phyloP scores from a whole-genome alignment of 192 early-diverging fungal species.

The Backusella liffmaniae region DNA sequence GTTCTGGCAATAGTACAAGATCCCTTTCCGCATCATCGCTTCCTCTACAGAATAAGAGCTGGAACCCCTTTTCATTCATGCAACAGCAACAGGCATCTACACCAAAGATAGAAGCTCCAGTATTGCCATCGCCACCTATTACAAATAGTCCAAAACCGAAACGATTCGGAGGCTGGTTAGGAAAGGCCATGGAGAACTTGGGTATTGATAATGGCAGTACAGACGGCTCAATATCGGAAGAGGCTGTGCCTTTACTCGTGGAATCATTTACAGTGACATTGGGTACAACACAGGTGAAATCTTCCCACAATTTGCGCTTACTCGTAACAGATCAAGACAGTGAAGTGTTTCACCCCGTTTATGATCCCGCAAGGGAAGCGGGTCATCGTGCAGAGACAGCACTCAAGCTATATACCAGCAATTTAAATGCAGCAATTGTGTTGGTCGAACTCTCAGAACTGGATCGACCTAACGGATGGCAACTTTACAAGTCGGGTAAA shows the following conservation, averaged over 20 bases:
- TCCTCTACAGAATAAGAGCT: slow-evolving; percentile 18
- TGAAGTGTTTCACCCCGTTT: slow-evolving; percentile 43
- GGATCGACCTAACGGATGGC: slow-evolving; percentile 18
- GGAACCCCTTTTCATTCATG: slow-evolving; percentile 52
- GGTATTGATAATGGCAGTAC: slow-evolving; percentile 54
- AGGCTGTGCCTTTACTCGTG: slow-evolving; percentile 46
- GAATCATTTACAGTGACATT: slow-evolving; percentile 73
- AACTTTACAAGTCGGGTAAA: slow-evolving; percentile 29
- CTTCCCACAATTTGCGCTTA: slow-evolving; percentile 68
- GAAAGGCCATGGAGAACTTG: slow-evolving; percentile 66
- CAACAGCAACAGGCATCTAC: slow-evolving; percentile 39
- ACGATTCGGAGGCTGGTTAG: slow-evolving; percentile 53
- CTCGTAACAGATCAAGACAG: slow-evolving; percentile 45
- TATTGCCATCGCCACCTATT: slow-evolving; percentile 5
- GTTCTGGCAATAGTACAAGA: not conserved
- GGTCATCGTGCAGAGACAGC: slow-evolving; percentile 70
- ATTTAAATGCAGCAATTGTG: slow-evolving; percentile 59
- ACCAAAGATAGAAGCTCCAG: slow-evolving; percentile 16
- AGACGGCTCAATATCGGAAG: slow-evolving; percentile 14
- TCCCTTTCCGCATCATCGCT: not conserved
- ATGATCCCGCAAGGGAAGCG: slow-evolving; percentile 45
- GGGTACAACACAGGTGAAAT: slow-evolving; percentile 67
- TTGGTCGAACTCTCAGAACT: slow-evolving; percentile 31
- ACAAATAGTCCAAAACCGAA: slow-evolving; percentile 42
- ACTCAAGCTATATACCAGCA: slow-evolving; percentile 60